Evolutionary conservation across 2,329 filamentous ascomycete species (phyloP).

Genomic region (Dothidotthia symphoricarpi): DNA sequence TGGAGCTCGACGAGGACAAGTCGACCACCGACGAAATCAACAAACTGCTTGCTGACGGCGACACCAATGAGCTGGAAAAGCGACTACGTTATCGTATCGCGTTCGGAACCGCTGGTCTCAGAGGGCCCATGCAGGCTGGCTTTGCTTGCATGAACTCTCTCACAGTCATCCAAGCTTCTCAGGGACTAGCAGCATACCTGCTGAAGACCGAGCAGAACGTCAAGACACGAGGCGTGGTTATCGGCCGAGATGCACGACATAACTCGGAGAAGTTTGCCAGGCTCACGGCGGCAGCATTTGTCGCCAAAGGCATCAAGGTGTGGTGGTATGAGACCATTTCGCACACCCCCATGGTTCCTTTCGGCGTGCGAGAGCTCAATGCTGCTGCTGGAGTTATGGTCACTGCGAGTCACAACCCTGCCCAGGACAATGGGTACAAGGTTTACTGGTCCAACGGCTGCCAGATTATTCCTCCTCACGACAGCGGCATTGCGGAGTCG

Average conservation of each 20-base stretch:
- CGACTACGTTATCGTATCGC: slow-evolving; percentile 57
- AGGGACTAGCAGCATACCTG: slow-evolving; percentile 63
- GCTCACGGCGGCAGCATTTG: slow-evolving; percentile 60
- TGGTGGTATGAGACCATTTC: slow-evolving; percentile 57
- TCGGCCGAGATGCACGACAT: slow-evolving; percentile 63
- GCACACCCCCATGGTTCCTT: slow-evolving; percentile 63
- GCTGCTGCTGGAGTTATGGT: slow-evolving; percentile 64
- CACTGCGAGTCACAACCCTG: slow-evolving; percentile 65
- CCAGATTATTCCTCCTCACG: slow-evolving; percentile 64
- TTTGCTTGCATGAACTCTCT: slow-evolving; percentile 61
- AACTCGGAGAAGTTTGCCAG: slow-evolving; percentile 62
- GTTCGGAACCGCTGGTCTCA: slow-evolving; percentile 62
- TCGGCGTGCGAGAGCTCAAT: slow-evolving; percentile 54
- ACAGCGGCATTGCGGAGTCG: slow-evolving; percentile 56
- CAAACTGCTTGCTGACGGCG: slow-evolving; percentile 48
- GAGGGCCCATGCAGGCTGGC: slow-evolving; percentile 64
- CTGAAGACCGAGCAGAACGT: slow-evolving; percentile 46
- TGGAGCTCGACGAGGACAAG: slow-evolving; percentile 58
- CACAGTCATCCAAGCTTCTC: slow-evolving; percentile 62
- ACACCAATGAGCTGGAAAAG: slow-evolving; percentile 51
- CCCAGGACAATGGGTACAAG: slow-evolving; percentile 66
- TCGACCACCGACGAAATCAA: slow-evolving; percentile 56
- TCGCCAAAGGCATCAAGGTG: slow-evolving; percentile 58
- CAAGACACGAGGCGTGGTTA: slow-evolving; percentile 53
- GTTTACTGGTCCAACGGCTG: slow-evolving; percentile 65